A percentile compares a stretch with the other conserved stretches of the same genome.
Conservation (phyloP, 441 rosid genomes). For the Melastoma candidum region DNA sequence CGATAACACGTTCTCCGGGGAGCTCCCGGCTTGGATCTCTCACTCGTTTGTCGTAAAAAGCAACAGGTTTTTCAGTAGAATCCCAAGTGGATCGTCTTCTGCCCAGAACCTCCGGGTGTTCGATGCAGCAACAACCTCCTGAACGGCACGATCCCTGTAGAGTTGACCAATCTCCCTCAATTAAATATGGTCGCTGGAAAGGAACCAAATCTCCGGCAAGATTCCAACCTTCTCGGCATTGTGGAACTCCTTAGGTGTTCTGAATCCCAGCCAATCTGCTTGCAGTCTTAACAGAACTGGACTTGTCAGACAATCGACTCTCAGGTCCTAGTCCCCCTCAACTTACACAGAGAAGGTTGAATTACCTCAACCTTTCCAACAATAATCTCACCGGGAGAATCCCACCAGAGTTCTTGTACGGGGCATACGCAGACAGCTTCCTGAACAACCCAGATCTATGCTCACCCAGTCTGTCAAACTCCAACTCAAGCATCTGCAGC, state of each 20-base stretch:
- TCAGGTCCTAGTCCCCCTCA: constrained; percentile 28
- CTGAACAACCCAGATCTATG: constrained; percentile 37
- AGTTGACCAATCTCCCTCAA: constrained; percentile 26
- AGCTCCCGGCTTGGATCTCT: constrained; percentile 39
- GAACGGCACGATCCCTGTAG: constrained; percentile 33
- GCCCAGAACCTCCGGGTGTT: constrained; percentile 31
- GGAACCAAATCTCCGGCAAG: constrained; percentile 39
- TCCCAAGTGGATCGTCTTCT: constrained; percentile 23
- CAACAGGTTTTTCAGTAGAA: constrained; percentile 39
- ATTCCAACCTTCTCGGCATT: constrained; percentile 36
- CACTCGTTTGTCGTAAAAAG: constrained; percentile 24
- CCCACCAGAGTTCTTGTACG: constrained; percentile 30
- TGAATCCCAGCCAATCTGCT: constrained; percentile 33
- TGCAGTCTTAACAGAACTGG: constrained; percentile 16
- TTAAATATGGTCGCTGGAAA: constrained; percentile 28
- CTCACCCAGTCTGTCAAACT: constrained; percentile 2
- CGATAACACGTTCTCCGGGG: constrained; percentile 34
- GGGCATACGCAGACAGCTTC: constrained; percentile 31
- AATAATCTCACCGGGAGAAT: constrained; percentile 40
- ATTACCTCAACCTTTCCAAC: constrained; percentile 41
- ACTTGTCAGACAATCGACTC: constrained; percentile 31
- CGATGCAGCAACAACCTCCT: constrained; percentile 43
- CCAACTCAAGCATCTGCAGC: constrained; percentile 3
- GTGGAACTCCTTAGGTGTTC: constrained; percentile 28
- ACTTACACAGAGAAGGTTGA: constrained; percentile 15